Base-by-base conservation (phyloP, 495 filamentous ascomycete genomes). In the Mytilinidion resinicola region DNA sequence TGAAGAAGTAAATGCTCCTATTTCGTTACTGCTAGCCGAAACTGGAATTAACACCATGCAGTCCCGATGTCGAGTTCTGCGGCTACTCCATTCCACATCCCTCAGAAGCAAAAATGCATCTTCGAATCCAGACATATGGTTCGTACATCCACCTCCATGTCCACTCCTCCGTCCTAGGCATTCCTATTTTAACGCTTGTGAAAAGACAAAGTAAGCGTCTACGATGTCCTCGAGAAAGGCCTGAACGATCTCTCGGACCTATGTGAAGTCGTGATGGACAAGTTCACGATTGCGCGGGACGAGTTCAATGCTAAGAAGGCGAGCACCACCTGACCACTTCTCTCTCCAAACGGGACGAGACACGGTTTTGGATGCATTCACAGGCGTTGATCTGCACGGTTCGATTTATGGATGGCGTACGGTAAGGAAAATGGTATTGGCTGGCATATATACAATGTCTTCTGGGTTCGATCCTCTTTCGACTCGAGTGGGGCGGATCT, bases 71-170 rank as follows among this genome's bases (percentile, higher is more conserved):
- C 36, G 93, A 98, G 67, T 93, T 98, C 74, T 97, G 95, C 75
- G 93, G 91, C 43, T 97, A 98, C 70, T 90, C 93, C 4, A 97
- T 98, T 53, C 93, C 93, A 9, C 93, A 98, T 76, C 93, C 95
- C 36, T 95, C 91, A 15, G 93, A 98, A 68, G 74, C 84, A 11
- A 91, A 95, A 74, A 96, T 98, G 93, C 95, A 96, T 69, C 73
- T 98, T 33, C 83, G 93, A 55, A 96, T 98, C 61, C 93, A 98
- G 74, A 98, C 92, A 53, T 96, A 88, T 63, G 89, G 93, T 96
- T 73, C 66, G 83, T 74, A 9, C 9, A 53, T 36, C 3, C 25
- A 14, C 12, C 15, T 20, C 36, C 56, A 20, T 39, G 38, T 21
- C 41, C 15, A 30, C 19, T 53, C 21, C 11, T 11, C 4, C 17